Base-by-base conservation (phyloP, 1,284 basidiomycete species). In the Phellopilus nigrolimitatus region DNA sequence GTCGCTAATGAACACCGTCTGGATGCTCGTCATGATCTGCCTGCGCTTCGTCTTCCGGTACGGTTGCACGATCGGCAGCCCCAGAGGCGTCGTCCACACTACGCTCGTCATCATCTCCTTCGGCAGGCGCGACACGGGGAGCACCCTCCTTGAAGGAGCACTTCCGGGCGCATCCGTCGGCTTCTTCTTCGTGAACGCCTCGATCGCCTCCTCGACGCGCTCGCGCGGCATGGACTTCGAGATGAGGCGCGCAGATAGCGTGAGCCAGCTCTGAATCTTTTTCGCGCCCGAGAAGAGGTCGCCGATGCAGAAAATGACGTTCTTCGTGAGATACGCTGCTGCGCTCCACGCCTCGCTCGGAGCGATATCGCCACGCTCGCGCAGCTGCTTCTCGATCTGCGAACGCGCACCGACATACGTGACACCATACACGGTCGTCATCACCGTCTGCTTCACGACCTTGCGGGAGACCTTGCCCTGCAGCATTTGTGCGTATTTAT, bases 381-480 rank as follows among this genome's bases (percentile, higher is more conserved):
- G 79, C 34, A 99, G 72, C 71, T 98, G 95, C 62, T 74, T 88
- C 70, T 92, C 88, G 53, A 98, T 97, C 70, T 99, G 97, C 25
- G 94, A 92, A 52, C 94, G 83, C 22, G 95, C 97, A 30, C 95
- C 97, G 51, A 98, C 74, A 67, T 88, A 97, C 0, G 95, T 99
- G 19, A 99, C 95, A 38, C 95, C 95, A 66, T 99, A 99, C 31
- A 99, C 97, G 8, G 97, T 99, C 0, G 97, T 99, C 97, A 99
- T 99, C 60, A 98, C 91, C 15, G 95, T 98, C 73, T 99, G 95
- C 76, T 99, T 99, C 60, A 99, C 95, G 21, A 98, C 87, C 69
- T 99, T 99, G 42, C 97, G 74, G 5, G 91, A 79, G 38, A 99
- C 79, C 65, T 93, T 92, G 47, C 90, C 92, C 33, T 76, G 58